Percentiles rank a stretch among this genome's conserved stretches.
These are phyloP conservation scores for Wickerhamomyces bovis DNA, from an alignment of 805 yeast genomes.

Conservation along the genomic window DNA sequence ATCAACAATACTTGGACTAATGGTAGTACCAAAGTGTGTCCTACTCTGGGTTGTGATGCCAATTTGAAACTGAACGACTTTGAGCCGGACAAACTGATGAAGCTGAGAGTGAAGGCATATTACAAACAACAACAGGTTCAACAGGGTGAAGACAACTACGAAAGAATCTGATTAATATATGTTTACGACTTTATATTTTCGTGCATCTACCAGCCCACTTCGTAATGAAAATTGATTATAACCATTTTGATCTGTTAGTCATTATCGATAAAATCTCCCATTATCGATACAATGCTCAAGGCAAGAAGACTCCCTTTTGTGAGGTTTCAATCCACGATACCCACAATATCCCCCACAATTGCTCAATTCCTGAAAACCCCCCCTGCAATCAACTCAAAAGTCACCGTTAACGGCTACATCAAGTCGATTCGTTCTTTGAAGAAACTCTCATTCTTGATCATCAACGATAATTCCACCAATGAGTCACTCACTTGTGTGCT, in stretches of 20 bases:
- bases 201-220: neutral
- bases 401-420: slow-evolving; percentile 67
- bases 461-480: slow-evolving; percentile 70
- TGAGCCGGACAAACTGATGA: slow-evolving; percentile 48
- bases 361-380: slow-evolving; percentile 14
- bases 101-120: slow-evolving; percentile 41
- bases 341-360: slow-evolving; percentile 7
- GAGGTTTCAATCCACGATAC: neutral
- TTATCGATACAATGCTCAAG: neutral
- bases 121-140: slow-evolving; percentile 17
- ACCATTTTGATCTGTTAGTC: neutral
- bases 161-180: slow-evolving; percentile 7
- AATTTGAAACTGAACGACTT: slow-evolving; percentile 31
- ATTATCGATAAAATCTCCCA: neutral
- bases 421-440: slow-evolving; percentile 67
- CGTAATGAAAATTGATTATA: too few species aligned
- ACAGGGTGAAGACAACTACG: slow-evolving; percentile 6
- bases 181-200: too few species aligned
- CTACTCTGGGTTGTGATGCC: slow-evolving; percentile 43
- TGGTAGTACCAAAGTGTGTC: slow-evolving; percentile 38
- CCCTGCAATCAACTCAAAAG: slow-evolving; percentile 24
- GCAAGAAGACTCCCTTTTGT: neutral
- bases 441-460: slow-evolving; percentile 71
- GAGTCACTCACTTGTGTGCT: slow-evolving; percentile 51
- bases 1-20: slow-evolving; percentile 31